Conservation (phyloP, 2,329 filamentous ascomycete genomes). For the Endoconidiophora polonica region DNA sequence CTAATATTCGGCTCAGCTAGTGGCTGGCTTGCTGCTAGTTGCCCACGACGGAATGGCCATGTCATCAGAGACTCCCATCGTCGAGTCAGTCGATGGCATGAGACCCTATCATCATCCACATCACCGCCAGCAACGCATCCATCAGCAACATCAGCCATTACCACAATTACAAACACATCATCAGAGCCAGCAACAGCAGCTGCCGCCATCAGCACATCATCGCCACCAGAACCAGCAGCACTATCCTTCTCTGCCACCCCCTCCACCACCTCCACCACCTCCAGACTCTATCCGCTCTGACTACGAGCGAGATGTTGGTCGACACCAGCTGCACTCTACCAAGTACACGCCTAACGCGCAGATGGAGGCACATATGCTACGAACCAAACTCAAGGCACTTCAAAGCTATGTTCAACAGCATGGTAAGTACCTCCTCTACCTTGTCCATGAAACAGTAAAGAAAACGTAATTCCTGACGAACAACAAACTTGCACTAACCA, state of each 20-base stretch:
- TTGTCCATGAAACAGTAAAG: conserved; percentile 16
- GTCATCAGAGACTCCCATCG: conserved; percentile 7
- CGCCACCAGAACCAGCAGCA: not conserved
- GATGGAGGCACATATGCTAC: conserved; percentile 37
- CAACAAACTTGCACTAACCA: not conserved
- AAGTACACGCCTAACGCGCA: conserved; percentile 15
- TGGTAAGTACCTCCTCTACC: conserved; percentile 22
- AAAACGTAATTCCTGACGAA: conserved; percentile 15
- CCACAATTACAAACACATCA: conserved; percentile 1
- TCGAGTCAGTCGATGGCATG: conserved; percentile 7
- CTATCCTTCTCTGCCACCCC: not conserved
- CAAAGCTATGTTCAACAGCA: conserved; percentile 31
- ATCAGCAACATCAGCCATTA: conserved; percentile 2
- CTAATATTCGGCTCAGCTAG: not conserved
- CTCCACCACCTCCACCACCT: not conserved
- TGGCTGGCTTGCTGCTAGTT: not conserved
- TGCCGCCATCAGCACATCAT: conserved; percentile 1
- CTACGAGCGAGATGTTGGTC: conserved; percentile 28
- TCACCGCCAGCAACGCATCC: not conserved
- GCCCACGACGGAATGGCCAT: conserved; percentile 7
- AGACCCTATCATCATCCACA: conserved; percentile 5
- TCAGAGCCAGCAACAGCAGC: conserved; percentile 7
- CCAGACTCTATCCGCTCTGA: not conserved
- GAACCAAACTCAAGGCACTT: conserved; percentile 35
- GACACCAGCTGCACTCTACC: conserved; percentile 19